Conservation (phyloP, 345 rosid species). For the Eucalyptus pumila region DNA sequence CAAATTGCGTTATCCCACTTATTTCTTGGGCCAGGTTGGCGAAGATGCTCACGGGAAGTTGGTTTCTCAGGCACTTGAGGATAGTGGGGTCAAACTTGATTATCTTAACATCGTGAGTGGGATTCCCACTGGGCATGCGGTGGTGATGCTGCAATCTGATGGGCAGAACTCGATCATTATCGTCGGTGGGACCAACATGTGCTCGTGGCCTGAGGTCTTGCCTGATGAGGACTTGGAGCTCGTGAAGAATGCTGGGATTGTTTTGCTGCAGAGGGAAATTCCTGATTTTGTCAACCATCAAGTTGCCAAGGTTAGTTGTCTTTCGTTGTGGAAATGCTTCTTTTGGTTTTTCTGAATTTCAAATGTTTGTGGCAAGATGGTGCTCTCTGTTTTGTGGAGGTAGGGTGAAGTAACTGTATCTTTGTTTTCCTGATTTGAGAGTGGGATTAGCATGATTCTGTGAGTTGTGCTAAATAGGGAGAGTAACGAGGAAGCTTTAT, state of each 20-base stretch:
- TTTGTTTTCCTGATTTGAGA: background rate
- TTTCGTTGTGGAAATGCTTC: background rate
- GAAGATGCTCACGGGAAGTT: conserved; percentile 76
- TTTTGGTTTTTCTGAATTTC: background rate
- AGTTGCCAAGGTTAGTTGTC: conserved; percentile 62
- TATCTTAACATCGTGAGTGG: conserved; percentile 25
- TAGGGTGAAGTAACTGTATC: background rate
- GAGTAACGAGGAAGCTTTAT: background rate
- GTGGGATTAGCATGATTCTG: background rate
- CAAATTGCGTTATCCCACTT: conserved; percentile 62
- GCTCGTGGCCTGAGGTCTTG: conserved; percentile 58
- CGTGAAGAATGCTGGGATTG: conserved; percentile 74
- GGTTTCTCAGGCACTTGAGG: conserved; percentile 46
- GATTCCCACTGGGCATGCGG: conserved; percentile 91
- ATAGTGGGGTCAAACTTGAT: conserved; percentile 55
- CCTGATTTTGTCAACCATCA: conserved; percentile 87
- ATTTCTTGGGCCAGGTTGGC: conserved; percentile 74
- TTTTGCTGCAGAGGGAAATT: conserved; percentile 85
- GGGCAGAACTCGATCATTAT: conserved; percentile 93
- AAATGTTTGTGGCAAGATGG: background rate
- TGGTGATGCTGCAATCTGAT: conserved; percentile 83
- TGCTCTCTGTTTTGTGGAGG: background rate
- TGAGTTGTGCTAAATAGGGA: background rate
- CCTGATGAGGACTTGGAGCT: conserved; percentile 42
- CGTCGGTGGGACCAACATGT: conserved; percentile 89